These are phyloP conservation scores for Samsoniella hepiali DNA, from an alignment of 2,329 filamentous ascomycete species.

Conservation along the genomic window DNA sequence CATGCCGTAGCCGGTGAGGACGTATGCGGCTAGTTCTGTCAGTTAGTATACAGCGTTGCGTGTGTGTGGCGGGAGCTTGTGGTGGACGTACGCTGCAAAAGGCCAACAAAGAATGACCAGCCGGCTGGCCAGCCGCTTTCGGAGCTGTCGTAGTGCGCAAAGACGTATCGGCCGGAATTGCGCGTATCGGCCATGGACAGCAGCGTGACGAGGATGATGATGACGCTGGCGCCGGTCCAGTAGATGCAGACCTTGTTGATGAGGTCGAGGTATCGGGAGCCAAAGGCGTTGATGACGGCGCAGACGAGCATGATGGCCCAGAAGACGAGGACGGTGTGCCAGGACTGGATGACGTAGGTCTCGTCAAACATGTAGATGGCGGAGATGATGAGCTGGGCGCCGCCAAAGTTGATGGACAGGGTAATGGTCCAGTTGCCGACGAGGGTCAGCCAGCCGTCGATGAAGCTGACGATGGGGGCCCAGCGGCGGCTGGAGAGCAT, in stretches of 20 bases:
- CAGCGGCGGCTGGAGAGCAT: conserved; percentile 59
- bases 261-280: conserved; percentile 54
- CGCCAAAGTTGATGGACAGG: conserved; percentile 68
- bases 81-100: conserved; percentile 44
- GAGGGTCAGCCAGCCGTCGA: conserved; percentile 71
- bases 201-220: conserved; percentile 67
- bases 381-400: conserved; percentile 65
- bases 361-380: conserved; percentile 65
- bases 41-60: conserved; percentile 36
- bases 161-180: conserved; percentile 64
- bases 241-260: conserved; percentile 70
- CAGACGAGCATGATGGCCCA: conserved; percentile 62
- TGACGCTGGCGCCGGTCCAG: conserved; percentile 68
- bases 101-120: conserved; percentile 55
- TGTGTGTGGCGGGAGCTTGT: neutral
- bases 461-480: conserved; percentile 64
- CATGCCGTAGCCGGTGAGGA: conserved; percentile 48
- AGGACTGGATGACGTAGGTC: conserved; percentile 55
- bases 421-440: conserved; percentile 70
- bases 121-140: conserved; percentile 67
- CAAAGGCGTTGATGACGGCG: conserved; percentile 65
- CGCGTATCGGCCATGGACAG: conserved; percentile 63
- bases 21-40: conserved; percentile 35
- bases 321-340: conserved; percentile 75
- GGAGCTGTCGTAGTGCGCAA: conserved; percentile 64